phyloP scores from a whole-genome alignment of 495 filamentous ascomycete species.

The Margaritispora aquatica region DNA sequence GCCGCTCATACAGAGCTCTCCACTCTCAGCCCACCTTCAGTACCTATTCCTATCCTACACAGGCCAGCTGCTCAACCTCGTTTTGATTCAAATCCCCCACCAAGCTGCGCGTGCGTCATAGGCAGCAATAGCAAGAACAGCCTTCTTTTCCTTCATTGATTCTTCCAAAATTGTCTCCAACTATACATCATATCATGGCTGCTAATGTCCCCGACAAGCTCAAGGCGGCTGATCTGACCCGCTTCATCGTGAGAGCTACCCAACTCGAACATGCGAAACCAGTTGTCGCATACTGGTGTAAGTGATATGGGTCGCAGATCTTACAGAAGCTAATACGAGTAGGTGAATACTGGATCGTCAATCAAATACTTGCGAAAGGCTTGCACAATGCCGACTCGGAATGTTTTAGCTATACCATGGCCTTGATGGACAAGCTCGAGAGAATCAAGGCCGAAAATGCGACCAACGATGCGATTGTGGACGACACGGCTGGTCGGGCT shows the following conservation, averaged over 20 bases:
- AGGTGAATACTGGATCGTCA: conserved; percentile 92
- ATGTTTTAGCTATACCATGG: conserved; percentile 67
- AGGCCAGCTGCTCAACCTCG: no score
- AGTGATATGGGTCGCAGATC: conserved; percentile 28
- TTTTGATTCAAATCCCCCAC: neutral
- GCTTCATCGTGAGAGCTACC: conserved; percentile 72
- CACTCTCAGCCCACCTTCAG: neutral
- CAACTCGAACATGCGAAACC: conserved; percentile 83
- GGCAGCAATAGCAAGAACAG: neutral
- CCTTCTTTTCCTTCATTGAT: neutral
- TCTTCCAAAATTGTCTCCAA: neutral
- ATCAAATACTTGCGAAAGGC: conserved; percentile 75
- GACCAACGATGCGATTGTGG: conserved; percentile 64
- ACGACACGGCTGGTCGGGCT: conserved; percentile 78
- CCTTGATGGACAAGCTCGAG: conserved; percentile 89
- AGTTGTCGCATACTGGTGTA: conserved; percentile 92
- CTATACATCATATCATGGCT: conserved; percentile 48
- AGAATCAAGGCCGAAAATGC: conserved; percentile 58
- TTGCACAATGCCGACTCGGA: conserved; percentile 75
- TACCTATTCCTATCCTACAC: neutral
- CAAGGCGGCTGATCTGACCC: conserved; percentile 67
- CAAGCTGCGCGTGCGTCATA: conserved; percentile 11
- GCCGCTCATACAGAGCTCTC: neutral
- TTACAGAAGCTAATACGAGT: conserved; percentile 5
- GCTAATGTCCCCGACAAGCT: conserved; percentile 67